Conservation (phyloP, 2,329 filamentous ascomycete genomes). For the Furcasterigmium furcatum region DNA sequence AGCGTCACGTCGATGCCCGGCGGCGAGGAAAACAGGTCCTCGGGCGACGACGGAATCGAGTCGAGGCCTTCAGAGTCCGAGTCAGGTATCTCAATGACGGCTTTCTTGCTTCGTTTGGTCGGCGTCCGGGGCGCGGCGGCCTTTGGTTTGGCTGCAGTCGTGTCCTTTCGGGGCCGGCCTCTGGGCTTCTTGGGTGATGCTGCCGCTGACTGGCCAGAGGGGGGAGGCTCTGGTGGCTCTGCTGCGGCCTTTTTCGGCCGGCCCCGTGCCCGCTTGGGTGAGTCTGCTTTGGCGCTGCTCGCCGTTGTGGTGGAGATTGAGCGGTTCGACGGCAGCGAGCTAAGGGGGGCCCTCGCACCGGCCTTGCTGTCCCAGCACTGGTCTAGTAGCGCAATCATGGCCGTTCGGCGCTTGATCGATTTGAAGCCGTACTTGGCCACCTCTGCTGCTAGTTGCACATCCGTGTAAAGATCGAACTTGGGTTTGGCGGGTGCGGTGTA, state of each 20-base stretch:
- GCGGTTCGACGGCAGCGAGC: constrained; percentile 15
- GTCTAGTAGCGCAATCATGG: constrained; percentile 67
- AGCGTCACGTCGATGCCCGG: constrained; percentile 37
- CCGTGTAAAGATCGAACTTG: constrained; percentile 59
- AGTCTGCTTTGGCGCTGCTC: constrained; percentile 8
- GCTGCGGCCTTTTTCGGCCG: constrained; percentile 29
- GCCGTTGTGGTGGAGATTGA: constrained; percentile 4
- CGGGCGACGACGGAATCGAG: constrained; percentile 17
- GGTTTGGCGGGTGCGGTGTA: constrained; percentile 33
- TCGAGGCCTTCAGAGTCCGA: constrained; percentile 21
- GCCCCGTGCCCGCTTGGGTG: constrained; percentile 23
- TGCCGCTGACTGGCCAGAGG: constrained; percentile 27
- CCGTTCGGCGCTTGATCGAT: constrained; percentile 61
- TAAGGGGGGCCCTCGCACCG: constrained; percentile 15
- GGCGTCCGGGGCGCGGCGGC: constrained; percentile 10
- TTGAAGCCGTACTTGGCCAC: constrained; percentile 70
- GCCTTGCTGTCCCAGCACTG: constrained; percentile 66
- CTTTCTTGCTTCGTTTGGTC: not conserved
- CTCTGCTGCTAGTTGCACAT: constrained; percentile 58
- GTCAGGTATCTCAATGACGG: constrained; percentile 47
- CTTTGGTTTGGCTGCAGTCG: not conserved
- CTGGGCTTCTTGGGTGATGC: constrained; percentile 14
- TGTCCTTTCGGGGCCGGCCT: constrained; percentile 6
- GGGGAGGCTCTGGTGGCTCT: constrained; percentile 24
- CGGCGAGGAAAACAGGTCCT: constrained; percentile 39